Percentiles rank a stretch among this genome's conserved stretches.
Conservation (phyloP, 148 eudicot species). For the Salicornia ramosissima region DNA sequence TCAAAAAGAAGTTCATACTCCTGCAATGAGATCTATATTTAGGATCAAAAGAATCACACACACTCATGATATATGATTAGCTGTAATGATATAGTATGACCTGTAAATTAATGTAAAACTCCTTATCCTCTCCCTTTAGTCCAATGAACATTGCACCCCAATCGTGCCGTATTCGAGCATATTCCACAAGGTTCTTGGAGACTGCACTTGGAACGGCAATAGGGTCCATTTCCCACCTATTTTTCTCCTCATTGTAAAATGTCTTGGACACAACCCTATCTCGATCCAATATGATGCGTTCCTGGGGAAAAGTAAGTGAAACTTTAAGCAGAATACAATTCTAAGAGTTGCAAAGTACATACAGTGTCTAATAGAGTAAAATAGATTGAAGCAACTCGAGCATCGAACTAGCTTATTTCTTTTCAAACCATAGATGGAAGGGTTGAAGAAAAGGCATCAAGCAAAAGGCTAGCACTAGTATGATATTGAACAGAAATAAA, state of each 20-base stretch:
- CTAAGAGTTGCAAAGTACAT: neutral
- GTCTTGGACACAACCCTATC: conserved; percentile 80
- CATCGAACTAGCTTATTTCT: neutral
- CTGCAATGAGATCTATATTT: conserved; percentile 34
- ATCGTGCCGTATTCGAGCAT: conserved; percentile 79
- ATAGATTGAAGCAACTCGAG: neutral
- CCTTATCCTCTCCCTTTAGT: conserved; percentile 78
- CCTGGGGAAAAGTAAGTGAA: conserved; percentile 34
- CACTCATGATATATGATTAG: neutral
- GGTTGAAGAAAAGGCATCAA: neutral
- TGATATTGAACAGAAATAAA: neutral
- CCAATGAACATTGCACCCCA: conserved; percentile 78
- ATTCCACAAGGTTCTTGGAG: conserved; percentile 63
- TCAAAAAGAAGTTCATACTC: conserved; percentile 68
- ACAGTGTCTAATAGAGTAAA: neutral
- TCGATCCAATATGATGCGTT: conserved; percentile 68
- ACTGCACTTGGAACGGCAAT: conserved; percentile 84
- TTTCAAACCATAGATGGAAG: neutral
- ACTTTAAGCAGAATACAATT: neutral
- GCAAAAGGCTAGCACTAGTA: neutral
- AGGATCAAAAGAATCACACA: conserved; percentile 16
- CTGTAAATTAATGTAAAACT: conserved; percentile 61
- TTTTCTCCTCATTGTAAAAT: conserved; percentile 60
- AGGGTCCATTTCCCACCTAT: conserved; percentile 84
- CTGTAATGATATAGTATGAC: conserved; percentile 28